Evolutionary conservation across 208 protist species (phyloP).

Genomic region (Trypanosoma vivax): DNA sequence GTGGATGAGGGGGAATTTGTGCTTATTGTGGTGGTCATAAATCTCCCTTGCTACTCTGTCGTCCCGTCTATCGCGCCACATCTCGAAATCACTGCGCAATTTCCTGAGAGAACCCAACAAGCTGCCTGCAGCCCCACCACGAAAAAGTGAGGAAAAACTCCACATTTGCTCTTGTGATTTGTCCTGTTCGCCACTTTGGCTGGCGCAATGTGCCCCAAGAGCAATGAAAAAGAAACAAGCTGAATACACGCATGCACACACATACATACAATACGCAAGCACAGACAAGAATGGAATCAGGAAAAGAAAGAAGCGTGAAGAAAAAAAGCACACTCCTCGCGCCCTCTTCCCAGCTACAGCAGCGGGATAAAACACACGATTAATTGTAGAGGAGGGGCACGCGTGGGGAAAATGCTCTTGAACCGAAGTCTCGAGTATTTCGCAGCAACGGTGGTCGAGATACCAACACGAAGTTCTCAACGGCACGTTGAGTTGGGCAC

Average conservation of each 20-base stretch:
- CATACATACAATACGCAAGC: slow-evolving; percentile 3
- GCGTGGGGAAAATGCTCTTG: too few relatives aligned
- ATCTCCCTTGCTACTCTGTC: slow-evolving; percentile 17
- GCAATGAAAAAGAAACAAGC: slow-evolving; percentile 10
- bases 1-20: slow-evolving; percentile 24
- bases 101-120: slow-evolving; percentile 21
- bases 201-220: neutral
- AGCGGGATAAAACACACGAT: too few relatives aligned
- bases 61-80: slow-evolving; percentile 39
- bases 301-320: neutral
- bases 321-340: too few relatives aligned
- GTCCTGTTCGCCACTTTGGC: neutral
- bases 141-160: neutral
- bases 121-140: slow-evolving; percentile 5
- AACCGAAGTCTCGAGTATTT: too few relatives aligned
- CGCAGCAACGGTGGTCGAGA: too few relatives aligned
- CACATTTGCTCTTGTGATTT: slow-evolving; percentile 2
- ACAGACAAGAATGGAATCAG: slow-evolving; percentile 1
- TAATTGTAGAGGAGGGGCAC: too few relatives aligned
- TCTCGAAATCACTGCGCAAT: slow-evolving; percentile 38
- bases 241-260: slow-evolving; percentile 2
- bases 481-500: too few relatives aligned
- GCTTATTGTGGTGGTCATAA: neutral
- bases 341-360: too few relatives aligned
- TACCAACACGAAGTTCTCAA: too few relatives aligned